A percentile compares a stretch with the other conserved stretches of the same genome.
Conservation (phyloP, 148 eudicot genomes). For the Pharnaceum exiguum region DNA sequence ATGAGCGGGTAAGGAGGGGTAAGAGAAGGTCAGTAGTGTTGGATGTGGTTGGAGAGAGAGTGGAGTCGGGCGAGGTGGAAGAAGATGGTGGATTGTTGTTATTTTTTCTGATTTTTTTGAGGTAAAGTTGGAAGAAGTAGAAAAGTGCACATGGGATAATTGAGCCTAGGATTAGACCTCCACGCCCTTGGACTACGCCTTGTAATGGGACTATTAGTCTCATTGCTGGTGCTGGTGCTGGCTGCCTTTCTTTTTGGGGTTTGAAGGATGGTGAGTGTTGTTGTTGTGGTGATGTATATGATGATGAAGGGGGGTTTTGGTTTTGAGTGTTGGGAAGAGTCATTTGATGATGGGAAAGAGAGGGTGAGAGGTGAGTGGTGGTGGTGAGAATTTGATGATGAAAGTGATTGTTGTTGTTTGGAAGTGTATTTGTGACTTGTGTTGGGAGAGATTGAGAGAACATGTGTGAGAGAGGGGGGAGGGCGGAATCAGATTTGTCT, state of each 20-base stretch:
- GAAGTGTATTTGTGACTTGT: background rate
- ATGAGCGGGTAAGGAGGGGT: no score
- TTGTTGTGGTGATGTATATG: background rate
- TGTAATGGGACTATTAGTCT: conserved; percentile 78
- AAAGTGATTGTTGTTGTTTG: background rate
- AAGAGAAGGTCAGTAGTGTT: conserved; percentile 22
- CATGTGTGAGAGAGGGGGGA: no score
- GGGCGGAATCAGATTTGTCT: no score
- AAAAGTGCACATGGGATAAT: conserved; percentile 75
- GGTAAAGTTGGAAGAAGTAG: conserved; percentile 79
- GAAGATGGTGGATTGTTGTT: background rate
- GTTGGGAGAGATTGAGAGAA: no score
- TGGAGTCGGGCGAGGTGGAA: conserved; percentile 18
- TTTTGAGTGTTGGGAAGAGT: background rate
- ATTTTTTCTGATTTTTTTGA: conserved; percentile 42
- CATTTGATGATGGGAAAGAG: background rate
- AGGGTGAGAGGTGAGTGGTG: conserved; percentile 8
- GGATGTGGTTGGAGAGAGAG: conserved; percentile 33
- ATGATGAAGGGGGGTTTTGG: background rate
- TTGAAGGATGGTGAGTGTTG: background rate
- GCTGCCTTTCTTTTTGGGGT: background rate
- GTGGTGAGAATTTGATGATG: background rate
- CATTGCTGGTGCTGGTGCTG: conserved; percentile 38
- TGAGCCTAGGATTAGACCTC: conserved; percentile 68
- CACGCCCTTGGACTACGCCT: conserved; percentile 82